Percentiles rank a stretch among this genome's conserved stretches.
Conservation (phyloP, 2,329 filamentous ascomycete genomes). For the Diaporthe ilicicola region DNA sequence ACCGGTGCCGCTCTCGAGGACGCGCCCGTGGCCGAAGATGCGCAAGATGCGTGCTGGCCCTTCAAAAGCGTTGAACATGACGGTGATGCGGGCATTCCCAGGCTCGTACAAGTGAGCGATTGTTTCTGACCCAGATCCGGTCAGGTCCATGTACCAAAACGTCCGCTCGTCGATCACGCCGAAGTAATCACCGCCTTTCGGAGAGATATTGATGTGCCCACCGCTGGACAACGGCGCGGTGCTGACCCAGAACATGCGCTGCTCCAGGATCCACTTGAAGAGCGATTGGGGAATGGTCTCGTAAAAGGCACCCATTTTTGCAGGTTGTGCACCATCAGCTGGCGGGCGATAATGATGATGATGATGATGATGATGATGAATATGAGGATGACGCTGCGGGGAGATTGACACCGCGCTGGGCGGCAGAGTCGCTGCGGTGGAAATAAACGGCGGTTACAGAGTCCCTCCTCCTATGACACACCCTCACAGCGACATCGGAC, state of each 20-base stretch:
- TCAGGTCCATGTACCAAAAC: conserved; percentile 78
- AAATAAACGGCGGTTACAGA: not conserved
- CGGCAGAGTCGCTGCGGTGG: not conserved
- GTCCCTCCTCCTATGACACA: not conserved
- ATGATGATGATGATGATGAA: too few species aligned
- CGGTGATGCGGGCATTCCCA: conserved; percentile 73
- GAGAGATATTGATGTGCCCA: conserved; percentile 77
- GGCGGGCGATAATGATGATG: not conserved
- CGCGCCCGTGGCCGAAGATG: conserved; percentile 48
- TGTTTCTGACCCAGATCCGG: conserved; percentile 79
- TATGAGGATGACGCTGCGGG: too few species aligned
- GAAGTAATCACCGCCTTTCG: conserved; percentile 75
- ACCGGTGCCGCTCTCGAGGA: conserved; percentile 44
- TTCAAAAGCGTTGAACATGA: conserved; percentile 70
- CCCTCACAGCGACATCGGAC: conserved; percentile 15
- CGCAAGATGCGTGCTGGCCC: conserved; percentile 49
- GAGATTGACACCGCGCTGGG: not conserved
- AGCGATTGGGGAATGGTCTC: conserved; percentile 59
- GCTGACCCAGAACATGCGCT: conserved; percentile 79
- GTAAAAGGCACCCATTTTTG: conserved; percentile 31
- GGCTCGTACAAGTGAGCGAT: conserved; percentile 76
- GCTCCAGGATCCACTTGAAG: conserved; percentile 69
- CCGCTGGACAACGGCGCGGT: conserved; percentile 73
- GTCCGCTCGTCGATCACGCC: conserved; percentile 65
- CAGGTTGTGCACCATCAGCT: not conserved